phyloP scores from a whole-genome alignment of 805 yeast genomes.

The Candida vartiovaarae region DNA sequence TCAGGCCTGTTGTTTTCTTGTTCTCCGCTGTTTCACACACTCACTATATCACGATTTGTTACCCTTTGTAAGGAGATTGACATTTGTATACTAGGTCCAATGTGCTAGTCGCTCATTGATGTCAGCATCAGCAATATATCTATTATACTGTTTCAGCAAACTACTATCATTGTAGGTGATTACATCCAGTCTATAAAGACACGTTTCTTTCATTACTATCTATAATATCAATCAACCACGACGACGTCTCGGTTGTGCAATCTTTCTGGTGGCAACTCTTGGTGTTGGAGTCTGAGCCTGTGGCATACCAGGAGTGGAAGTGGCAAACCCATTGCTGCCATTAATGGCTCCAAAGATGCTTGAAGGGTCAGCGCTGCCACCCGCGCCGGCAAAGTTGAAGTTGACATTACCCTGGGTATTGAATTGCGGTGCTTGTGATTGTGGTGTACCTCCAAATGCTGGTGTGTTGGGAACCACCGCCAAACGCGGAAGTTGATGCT shows the following conservation, averaged over 20 bases:
- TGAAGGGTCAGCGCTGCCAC: slow-evolving; percentile 3
- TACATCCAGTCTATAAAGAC: too few relatives aligned
- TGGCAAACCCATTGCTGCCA: slow-evolving; percentile 2
- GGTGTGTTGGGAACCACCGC: slow-evolving; percentile 12
- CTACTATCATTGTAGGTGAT: too few relatives aligned
- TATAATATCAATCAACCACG: slow-evolving; percentile 14
- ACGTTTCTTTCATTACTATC: not conserved
- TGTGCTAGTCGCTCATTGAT: not conserved
- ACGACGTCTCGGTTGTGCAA: slow-evolving; percentile 23
- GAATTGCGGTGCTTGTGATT: slow-evolving; percentile 8
- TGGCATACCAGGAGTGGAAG: slow-evolving; percentile 6
- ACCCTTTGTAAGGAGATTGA: not conserved
- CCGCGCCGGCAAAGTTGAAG: slow-evolving; percentile 12
- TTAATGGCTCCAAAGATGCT: slow-evolving; percentile 11
- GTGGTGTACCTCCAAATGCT: slow-evolving; percentile 9
- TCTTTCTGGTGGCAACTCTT: slow-evolving; percentile 16
- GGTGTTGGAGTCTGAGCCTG: slow-evolving; percentile 14
- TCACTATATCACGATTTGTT: too few relatives aligned
- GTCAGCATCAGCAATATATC: not conserved
- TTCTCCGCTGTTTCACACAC: too few relatives aligned
- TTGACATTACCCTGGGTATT: slow-evolving; percentile 5
- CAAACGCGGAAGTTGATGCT: slow-evolving; percentile 1
- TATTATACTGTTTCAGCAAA: not conserved
- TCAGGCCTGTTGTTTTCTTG: not conserved
- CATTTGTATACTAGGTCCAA: not conserved